Evolutionary conservation across 2,329 filamentous ascomycete species (phyloP).

Genomic region (Phaeosphaeriaceae sp.): DNA sequence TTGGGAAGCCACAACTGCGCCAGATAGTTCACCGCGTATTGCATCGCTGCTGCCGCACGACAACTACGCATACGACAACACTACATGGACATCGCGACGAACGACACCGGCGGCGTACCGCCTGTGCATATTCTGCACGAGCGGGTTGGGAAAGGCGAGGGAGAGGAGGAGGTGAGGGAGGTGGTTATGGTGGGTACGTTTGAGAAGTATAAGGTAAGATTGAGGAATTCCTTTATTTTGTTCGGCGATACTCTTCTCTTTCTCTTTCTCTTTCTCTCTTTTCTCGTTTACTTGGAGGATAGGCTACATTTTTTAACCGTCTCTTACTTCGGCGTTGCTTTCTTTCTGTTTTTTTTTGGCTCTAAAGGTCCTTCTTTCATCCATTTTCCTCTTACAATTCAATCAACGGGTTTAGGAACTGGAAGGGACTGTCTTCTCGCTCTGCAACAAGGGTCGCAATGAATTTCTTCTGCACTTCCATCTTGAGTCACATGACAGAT

Average conservation of each 20-base stretch:
- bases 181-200: not conserved
- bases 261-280: no score
- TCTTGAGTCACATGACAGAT: not conserved
- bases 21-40: not conserved
- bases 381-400: not conserved
- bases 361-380: no score
- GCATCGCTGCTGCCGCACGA: not conserved
- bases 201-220: not conserved
- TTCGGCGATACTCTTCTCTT: no score
- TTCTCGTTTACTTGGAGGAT: no score
- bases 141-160: not conserved
- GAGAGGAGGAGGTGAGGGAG: not conserved
- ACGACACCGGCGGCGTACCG: not conserved
- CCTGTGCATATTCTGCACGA: not conserved
- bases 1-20: not conserved
- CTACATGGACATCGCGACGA: not conserved
- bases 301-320: no score
- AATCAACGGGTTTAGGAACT: not conserved
- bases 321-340: no score
- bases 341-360: no score
- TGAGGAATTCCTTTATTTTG: not conserved
- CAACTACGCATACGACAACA: not conserved
- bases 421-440: not conserved
- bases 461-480: conserved; percentile 4
- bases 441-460: not conserved